phyloP scores from a whole-genome alignment of 169 alveolate genomes.

The Plasmodium gonderi region DNA sequence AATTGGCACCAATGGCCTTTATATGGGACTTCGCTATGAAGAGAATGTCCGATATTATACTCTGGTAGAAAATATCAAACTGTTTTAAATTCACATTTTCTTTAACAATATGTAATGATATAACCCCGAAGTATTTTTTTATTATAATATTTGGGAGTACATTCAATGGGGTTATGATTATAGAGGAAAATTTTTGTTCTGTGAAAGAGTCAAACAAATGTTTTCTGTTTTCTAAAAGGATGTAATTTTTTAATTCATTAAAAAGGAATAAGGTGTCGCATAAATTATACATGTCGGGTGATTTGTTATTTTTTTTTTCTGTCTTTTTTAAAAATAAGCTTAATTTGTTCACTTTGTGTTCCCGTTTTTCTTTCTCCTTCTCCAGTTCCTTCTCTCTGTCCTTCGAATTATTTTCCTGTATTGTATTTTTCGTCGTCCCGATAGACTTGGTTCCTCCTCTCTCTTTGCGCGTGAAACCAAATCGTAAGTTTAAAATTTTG shows the following conservation, averaged over 20 bases:
- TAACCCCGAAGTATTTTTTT: constrained; percentile 73
- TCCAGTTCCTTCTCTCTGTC: not conserved
- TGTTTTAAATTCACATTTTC: constrained; percentile 53
- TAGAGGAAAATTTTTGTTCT: constrained; percentile 50
- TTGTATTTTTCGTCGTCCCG: not conserved
- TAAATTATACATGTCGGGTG: constrained; percentile 9
- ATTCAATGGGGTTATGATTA: constrained; percentile 62
- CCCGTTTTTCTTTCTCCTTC: constrained; percentile 7
- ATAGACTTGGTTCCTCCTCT: not conserved
- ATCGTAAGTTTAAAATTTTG: not conserved
- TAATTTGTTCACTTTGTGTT: constrained; percentile 18
- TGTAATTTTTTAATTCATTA: constrained; percentile 49
- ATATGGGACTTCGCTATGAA: constrained; percentile 70
- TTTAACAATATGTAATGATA: constrained; percentile 58
- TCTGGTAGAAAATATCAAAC: constrained; percentile 67
- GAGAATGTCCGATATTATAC: constrained; percentile 60
- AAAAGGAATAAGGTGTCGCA: constrained; percentile 33
- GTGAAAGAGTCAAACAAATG: constrained; percentile 15
- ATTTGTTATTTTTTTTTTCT: not conserved
- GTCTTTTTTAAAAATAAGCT: constrained; percentile 27
- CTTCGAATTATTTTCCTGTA: not conserved
- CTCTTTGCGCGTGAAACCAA: not conserved
- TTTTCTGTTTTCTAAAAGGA: constrained; percentile 26
- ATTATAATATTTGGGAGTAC: constrained; percentile 53
- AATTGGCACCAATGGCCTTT: constrained; percentile 71